Evolutionary conservation across 768 basidiomycete genomes (phyloP), one percentile per base, ranked within the genome.

Genomic region (Pleurotus ostreatus): DNA sequence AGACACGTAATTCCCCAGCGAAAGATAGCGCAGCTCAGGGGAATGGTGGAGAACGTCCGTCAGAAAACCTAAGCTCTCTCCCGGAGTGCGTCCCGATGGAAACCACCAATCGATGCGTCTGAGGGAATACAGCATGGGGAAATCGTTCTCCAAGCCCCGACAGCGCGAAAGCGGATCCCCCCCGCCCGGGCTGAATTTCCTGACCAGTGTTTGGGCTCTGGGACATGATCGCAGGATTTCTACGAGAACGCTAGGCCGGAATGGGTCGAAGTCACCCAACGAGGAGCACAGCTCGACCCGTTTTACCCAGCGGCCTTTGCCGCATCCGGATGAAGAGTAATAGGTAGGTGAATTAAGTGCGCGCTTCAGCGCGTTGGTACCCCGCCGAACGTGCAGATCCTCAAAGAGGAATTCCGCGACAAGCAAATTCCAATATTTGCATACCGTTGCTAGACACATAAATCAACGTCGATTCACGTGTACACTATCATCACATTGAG

Each of bases 21-120:
- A 47, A 16, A 47, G 46, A 25, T 47, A 47, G 16, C 46, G 46
- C 2, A 47, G 22, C 20, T 25, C 23, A 5, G 46, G 46, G 2
- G 46, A 47, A 22, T 47, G 16, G 22, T 47, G 46, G 5, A 47
- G 46, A 15, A 47, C 6, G 23, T 47, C 46, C 5, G 46, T 23
- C 0, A 47, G 46, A 22, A 47, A 47, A 0, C 46, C 46, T 6
- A 47, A 47, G 46, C 46, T 47, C 1, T 47, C 46, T 6, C 46
- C 46, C 15, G 22, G 46, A 11, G 18, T 47, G 16, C 22, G 46
- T 16, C 46, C 46, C 5, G 46, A 47, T 3, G 46, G 46, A 15
- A 47, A 47, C 46, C 46, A 47, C 46, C 46, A 47, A 25, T 47
- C 46, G 22, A 47, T 47, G 23, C 46, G 46, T 25, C 22, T 47